These are phyloP conservation scores for Cytospora leucostoma DNA, from an alignment of 2,329 filamentous ascomycete genomes.

Conservation along the genomic window DNA sequence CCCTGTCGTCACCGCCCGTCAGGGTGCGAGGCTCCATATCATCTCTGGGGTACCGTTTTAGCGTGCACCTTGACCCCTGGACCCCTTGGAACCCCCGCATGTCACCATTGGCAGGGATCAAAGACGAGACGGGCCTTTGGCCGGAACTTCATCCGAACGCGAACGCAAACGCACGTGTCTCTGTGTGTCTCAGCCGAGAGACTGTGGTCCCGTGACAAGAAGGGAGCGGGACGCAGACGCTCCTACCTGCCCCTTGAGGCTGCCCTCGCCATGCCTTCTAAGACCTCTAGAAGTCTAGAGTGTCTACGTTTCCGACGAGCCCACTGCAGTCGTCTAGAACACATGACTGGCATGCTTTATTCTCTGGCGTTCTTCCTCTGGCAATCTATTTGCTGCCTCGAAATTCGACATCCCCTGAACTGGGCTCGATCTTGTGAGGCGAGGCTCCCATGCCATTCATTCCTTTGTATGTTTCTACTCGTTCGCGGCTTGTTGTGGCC, in stretches of 20 bases:
- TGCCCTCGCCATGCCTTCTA: background rate
- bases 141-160: background rate
- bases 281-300: background rate
- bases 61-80: background rate
- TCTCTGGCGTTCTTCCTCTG: background rate
- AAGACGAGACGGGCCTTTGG: too few relatives aligned
- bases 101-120: background rate
- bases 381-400: background rate
- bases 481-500: background rate
- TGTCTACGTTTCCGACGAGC: background rate
- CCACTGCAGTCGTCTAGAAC: background rate
- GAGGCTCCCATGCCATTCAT: background rate
- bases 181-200: background rate
- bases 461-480: background rate
- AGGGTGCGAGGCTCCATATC: conserved; percentile 16
- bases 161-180: background rate
- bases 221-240: background rate
- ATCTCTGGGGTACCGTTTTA: conserved; percentile 19
- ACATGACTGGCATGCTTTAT: background rate
- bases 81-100: background rate
- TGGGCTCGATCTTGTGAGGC: background rate
- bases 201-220: background rate
- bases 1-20: conserved; percentile 5
- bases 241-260: background rate
- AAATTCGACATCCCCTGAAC: background rate